Base-by-base conservation (phyloP, 164 flowering plant genomes). In the Cinnamomum micranthum region DNA sequence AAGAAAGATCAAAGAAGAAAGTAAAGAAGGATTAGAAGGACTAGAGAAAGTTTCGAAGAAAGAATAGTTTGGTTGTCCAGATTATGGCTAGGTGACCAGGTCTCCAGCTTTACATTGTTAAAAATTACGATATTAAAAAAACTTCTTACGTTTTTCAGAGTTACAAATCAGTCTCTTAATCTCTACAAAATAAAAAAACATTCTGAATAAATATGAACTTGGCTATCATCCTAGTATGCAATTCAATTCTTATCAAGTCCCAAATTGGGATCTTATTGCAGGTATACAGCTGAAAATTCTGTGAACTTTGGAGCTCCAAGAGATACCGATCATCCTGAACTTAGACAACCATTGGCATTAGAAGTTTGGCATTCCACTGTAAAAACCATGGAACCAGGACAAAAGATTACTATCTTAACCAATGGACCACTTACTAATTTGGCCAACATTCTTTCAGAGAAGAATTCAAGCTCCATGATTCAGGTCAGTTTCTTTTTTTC, bases 221-320 rank as follows among this genome's bases (percentile, higher is more conserved):
- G 11, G 11, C 23, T 24, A 23, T 19, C 59, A 13, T 6, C 50
- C 23, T 63, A 12, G 25, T 41, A 47, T 17, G 75, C 25, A 24
- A 63, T 24, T 20, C 59, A 13, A 1, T n/a, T 47, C 55, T 31
- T 14, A 35, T 20, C 10, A 1, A 7, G 2, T 65, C 58, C 23
- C 14, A 3, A 50, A 17, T 27, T 80, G 69, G 51, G 65, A 12
- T 76, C 70, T 6, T 65, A 28, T 74, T 75, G 58, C 84, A 95
- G 98, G 84, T 90, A 92, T 68, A 90, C 97, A 20, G 94, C 97
- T 70, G 92, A 95, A 72, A 87, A 92, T 77, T 91, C 97, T 13
- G 83, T 86, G 13, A 81, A 85, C 75, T 83, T 60, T 81, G 95
- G 95, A 74, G 99, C 97, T 80, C 96, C 92, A 35, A 81, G 94